Evolutionary conservation across 1,284 basidiomycete species (phyloP).

Genomic region (Ceratobasidium sp.): DNA sequence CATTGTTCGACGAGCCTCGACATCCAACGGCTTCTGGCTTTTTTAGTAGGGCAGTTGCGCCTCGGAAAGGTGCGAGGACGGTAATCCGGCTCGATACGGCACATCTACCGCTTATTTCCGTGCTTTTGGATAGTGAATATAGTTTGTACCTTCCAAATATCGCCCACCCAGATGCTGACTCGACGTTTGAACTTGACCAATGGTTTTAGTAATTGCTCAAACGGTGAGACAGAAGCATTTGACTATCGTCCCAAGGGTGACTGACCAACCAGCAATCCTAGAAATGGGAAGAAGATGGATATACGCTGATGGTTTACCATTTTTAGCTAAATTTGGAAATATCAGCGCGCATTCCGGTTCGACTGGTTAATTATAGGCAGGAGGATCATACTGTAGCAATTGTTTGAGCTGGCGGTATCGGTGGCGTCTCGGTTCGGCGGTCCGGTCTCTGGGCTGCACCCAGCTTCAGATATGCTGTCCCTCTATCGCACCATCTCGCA

Average conservation of each 20-base stretch:
- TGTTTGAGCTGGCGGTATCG: too few species aligned
- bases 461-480: too few species aligned
- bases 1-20: neutral
- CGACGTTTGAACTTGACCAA: neutral
- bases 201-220: slow-evolving; percentile 5
- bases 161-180: too few species aligned
- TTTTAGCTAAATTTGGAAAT: slow-evolving; percentile 1
- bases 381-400: neutral
- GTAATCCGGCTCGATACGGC: neutral
- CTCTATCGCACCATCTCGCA: too few species aligned
- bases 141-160: neutral
- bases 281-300: slow-evolving; percentile 22
- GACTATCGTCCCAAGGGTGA: too few species aligned
- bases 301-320: slow-evolving; percentile 18
- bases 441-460: too few species aligned
- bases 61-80: neutral
- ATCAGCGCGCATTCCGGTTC: neutral
- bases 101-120: slow-evolving; percentile 8
- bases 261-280: neutral
- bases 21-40: neutral
- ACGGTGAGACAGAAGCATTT: neutral
- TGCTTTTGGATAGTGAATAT: slow-evolving; percentile 21
- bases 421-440: too few species aligned
- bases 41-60: neutral
- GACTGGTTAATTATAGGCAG: neutral